Percentiles rank a stretch among this genome's conserved stretches.
Evolutionary conservation across 208 protist genomes (phyloP).

Genomic region (Acanthamoeba lugdunensis): DNA sequence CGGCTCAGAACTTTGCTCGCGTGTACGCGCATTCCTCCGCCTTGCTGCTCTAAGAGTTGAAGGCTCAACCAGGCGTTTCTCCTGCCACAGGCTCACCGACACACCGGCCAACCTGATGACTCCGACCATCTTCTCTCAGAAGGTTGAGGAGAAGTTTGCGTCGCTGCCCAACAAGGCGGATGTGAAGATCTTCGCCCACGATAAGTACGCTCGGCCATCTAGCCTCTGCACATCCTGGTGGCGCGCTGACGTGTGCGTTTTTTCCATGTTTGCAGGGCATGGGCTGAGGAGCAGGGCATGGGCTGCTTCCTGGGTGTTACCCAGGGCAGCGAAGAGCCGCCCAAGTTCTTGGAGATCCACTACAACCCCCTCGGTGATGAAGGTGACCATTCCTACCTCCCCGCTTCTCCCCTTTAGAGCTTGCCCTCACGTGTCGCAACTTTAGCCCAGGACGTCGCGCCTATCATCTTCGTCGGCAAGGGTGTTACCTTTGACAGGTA

Average conservation of each 20-base stretch:
- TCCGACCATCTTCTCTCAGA: slow-evolving; percentile 43
- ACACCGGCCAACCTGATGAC: slow-evolving; percentile 67
- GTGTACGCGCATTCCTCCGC: slow-evolving; percentile 15
- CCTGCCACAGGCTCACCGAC: neutral
- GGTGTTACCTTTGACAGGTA: slow-evolving; percentile 85
- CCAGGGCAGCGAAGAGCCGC: slow-evolving; percentile 74
- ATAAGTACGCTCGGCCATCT: neutral
- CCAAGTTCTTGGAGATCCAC: slow-evolving; percentile 77
- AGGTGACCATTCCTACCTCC: neutral
- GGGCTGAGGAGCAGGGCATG: slow-evolving; percentile 84
- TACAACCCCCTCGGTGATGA: slow-evolving; percentile 59
- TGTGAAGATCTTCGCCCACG: neutral
- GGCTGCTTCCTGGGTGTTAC: slow-evolving; percentile 84
- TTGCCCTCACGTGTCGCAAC: neutral
- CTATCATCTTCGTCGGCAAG: slow-evolving; percentile 83
- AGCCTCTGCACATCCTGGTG: neutral
- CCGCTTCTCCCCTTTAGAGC: neutral
- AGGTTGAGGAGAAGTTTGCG: slow-evolving; percentile 46
- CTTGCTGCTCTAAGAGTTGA: neutral
- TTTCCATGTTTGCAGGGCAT: slow-evolving; percentile 19
- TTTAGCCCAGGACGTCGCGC: neutral
- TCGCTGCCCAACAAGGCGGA: slow-evolving; percentile 30
- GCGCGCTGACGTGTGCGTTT: neutral
- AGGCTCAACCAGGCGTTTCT: neutral
- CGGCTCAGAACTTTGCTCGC: slow-evolving; percentile 61